Conservation (phyloP, 1,284 basidiomycete species). For the Ustanciosporium gigantosporum region DNA sequence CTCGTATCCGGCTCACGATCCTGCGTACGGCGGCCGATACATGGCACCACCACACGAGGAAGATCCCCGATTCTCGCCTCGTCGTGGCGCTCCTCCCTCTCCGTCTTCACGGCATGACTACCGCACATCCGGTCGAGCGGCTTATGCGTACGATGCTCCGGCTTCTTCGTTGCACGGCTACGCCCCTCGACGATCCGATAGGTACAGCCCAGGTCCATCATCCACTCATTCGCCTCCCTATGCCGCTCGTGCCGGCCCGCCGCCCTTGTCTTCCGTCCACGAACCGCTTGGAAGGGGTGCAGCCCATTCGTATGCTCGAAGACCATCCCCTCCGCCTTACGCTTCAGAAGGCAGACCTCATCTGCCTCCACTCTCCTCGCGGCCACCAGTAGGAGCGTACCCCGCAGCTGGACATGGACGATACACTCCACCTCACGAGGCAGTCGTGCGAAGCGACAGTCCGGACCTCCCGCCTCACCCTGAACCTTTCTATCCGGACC, state of each 20-base stretch:
- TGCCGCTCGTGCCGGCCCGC: conserved; percentile 11
- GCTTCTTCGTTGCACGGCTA: conserved; percentile 6
- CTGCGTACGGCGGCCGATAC: conserved; percentile 21
- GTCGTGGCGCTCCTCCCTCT: conserved; percentile 15
- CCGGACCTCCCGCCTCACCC: conserved; percentile 20
- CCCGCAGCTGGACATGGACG: conserved; percentile 12
- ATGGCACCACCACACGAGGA: conserved; percentile 10
- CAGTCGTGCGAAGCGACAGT: conserved; percentile 9
- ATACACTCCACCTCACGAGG: conserved; percentile 27
- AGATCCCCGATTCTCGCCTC: conserved; percentile 37
- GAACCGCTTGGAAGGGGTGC: conserved; percentile 19
- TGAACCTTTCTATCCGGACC: conserved; percentile 38
- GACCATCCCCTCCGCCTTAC: conserved; percentile 22
- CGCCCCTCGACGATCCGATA: conserved; percentile 10
- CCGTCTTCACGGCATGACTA: conserved; percentile 4
- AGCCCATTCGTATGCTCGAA: conserved; percentile 16
- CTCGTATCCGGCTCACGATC: conserved; percentile 15
- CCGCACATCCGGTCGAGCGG: conserved; percentile 10
- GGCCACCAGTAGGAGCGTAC: conserved; percentile 2
- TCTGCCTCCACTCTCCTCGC: conserved; percentile 34
- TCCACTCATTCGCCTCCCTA: conserved; percentile 27
- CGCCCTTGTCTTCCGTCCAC: conserved; percentile 6
- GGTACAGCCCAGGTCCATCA: conserved; percentile 34
- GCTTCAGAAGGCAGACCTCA: conserved; percentile 17
- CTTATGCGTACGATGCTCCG: conserved; percentile 14